Evolutionary conservation across 306 rosid species (phyloP), one percentile per base, ranked within the genome.

Genomic region (Quillaja saponaria): DNA sequence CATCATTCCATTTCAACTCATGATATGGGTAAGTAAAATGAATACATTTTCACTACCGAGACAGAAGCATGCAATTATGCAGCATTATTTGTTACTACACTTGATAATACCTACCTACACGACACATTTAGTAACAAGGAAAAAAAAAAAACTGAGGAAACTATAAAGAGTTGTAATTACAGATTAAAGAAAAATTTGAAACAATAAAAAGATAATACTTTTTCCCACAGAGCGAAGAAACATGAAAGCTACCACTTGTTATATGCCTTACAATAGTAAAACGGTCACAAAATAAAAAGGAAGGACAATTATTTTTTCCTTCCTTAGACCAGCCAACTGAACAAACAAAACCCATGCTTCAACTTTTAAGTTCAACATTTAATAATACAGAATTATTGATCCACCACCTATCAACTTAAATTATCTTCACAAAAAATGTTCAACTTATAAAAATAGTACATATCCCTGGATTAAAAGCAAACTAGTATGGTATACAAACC

Each of bases 401-500:
- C 42, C 45, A 54, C 54, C 64, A 74, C 19, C 39, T 47, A 55
- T 55, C 51, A 40, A 61, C 50, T 56, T 38, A 58, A 49, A 49
- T 31, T 40, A 47, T 31, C 8, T 51, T 34, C 48, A 5, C 20
- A 33, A 19, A 50, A 10, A 34, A 51, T 8, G 59, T 48, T n/a
- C 12, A 42, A 63, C 17, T 47, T 17, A 20, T 57, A 49, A 19
- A 52, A 18, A 61, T 2, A 2, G 13, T 45, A 54, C 12, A 34
- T 16, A 14, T 8, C 15, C 37, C 34, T 3, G 8, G 44, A 56
- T 31, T 42, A 69, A 41, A 55, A 11, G 46, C 66, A 40, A 45
- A 42, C 20, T 17, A 17, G 16, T 21, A 59, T 53, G 58, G 71
- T 42, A 48, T 20, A 62, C 85, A 57, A 49, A 92, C 99, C 99